phyloP scores from a whole-genome alignment of 2,329 filamentous ascomycete genomes.

The Microdochium bolleyi region DNA sequence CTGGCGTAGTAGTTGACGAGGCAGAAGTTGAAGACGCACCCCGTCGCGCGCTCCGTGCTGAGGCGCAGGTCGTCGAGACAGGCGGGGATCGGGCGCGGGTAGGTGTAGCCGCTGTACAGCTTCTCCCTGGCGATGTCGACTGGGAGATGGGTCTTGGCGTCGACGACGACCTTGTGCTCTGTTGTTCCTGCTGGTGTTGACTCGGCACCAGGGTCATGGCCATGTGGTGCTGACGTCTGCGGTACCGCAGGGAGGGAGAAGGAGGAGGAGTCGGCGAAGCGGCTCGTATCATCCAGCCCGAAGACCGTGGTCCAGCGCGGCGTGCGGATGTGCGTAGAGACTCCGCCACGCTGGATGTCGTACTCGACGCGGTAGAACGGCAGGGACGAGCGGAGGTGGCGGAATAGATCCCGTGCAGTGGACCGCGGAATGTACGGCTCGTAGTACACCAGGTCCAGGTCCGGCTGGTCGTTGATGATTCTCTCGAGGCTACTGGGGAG shows the following conservation, averaged over 20 bases:
- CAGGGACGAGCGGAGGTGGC: slow-evolving; percentile 61
- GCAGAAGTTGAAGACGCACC: slow-evolving; percentile 68
- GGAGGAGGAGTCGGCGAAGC: slow-evolving; percentile 30
- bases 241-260: slow-evolving; percentile 19
- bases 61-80: slow-evolving; percentile 58
- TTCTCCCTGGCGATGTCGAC: neutral
- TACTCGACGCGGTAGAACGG: slow-evolving; percentile 73
- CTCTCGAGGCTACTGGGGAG: slow-evolving; percentile 44
- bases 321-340: slow-evolving; percentile 27
- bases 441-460: slow-evolving; percentile 69
- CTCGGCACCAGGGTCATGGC: no score
- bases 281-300: slow-evolving; percentile 53
- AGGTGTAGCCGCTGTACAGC: slow-evolving; percentile 29
- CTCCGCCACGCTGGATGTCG: slow-evolving; percentile 58
- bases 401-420: slow-evolving; percentile 53
- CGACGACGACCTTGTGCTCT: slow-evolving; percentile 28
- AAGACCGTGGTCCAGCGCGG: slow-evolving; percentile 54
- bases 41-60: slow-evolving; percentile 57
- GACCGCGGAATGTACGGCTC: slow-evolving; percentile 59
- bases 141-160: slow-evolving; percentile 26
- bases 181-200: slow-evolving; percentile 27
- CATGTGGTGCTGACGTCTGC: no score
- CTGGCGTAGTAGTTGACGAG: slow-evolving; percentile 80
- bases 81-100: slow-evolving; percentile 61
- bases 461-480: slow-evolving; percentile 56